Evolutionary conservation across 1,139 yeast species (phyloP).

Genomic region (Hyphopichia burtonii): DNA sequence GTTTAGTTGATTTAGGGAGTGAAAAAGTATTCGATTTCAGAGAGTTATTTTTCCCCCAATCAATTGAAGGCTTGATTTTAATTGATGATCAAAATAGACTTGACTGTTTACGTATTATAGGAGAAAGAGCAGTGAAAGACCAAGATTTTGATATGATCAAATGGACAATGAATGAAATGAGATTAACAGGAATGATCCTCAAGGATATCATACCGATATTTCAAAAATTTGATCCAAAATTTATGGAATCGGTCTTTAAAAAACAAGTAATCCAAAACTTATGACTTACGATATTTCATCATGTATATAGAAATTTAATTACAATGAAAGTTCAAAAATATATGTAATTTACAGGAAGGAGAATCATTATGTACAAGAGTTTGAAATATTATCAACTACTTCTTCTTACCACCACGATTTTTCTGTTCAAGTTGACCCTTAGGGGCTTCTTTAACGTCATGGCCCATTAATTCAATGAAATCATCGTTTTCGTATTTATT

Average conservation of each 20-base stretch:
- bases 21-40: not conserved
- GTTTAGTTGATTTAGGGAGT: not conserved
- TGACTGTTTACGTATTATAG: constrained; percentile 16
- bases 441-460: constrained; percentile 57
- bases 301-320: no score
- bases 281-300: no score
- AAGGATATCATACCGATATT: constrained; percentile 18
- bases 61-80: not conserved
- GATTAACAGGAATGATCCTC: constrained; percentile 27
- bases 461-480: constrained; percentile 61
- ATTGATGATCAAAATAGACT: constrained; percentile 1
- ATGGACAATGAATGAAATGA: constrained; percentile 37
- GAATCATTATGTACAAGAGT: constrained; percentile 1
- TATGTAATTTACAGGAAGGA: constrained; percentile 1
- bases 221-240: constrained; percentile 8
- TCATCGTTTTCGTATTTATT: constrained; percentile 34
- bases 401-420: constrained; percentile 34
- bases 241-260: constrained; percentile 8
- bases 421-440: constrained; percentile 62
- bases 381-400: constrained; percentile 2
- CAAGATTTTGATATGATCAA: constrained; percentile 20
- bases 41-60: not conserved
- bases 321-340: no score
- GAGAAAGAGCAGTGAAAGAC: constrained; percentile 20
- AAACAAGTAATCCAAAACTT: no score